Base-by-base conservation (phyloP, 345 rosid species). In the Rhodamnia rubescens region DNA sequence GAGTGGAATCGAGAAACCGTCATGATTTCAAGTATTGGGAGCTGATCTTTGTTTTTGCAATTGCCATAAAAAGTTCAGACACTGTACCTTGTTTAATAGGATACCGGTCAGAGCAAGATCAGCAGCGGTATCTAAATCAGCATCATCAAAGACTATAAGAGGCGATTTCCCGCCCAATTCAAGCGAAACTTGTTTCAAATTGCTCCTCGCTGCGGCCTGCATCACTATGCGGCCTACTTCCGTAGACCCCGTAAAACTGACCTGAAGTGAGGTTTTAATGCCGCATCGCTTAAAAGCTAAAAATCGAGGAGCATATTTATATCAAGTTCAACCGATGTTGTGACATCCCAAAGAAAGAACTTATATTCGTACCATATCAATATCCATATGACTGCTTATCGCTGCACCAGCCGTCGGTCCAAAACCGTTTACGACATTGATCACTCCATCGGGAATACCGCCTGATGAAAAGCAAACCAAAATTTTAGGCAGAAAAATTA, bases 141-240 rank as follows among this genome's bases (percentile, higher is more conserved):
- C 99, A 55, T 96, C 99, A 12, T 96, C 91, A 82, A 93, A 95
- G 42, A 96, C 90, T 10, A 95, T 57, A 40, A 96, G 87, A 56
- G 99, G 99, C 9, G 97, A 95, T 88, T 96, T 96, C 11, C 98
- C 97, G 2, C 99, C 99, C 22, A 95, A 86, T 85, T 96, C 99
- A 0, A 96, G 92, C 0, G 97, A 90, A 6, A 96, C 93, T 24
- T 86, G 89, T 74, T 96, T 96, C 87, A 96, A 89, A 86, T 95
- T 96, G 88, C 98, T 95, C 64, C 84, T 27, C 3, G 96, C 98
- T 36, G 97, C 91, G 3, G 96, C 94, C 22, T 91, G 88, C 94
- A 96, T 93, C 53, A 96, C 90, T 81, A 85, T 87, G 44, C 92
- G 90, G 13, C 99, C 99, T 7, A 91, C 94, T 51, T 93, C 94